A percentile compares a stretch with the other conserved stretches of the same genome.
Evolutionary conservation across 352 stramenopile species (phyloP).

Genomic region (Pythium rhizo-oryzae): DNA sequence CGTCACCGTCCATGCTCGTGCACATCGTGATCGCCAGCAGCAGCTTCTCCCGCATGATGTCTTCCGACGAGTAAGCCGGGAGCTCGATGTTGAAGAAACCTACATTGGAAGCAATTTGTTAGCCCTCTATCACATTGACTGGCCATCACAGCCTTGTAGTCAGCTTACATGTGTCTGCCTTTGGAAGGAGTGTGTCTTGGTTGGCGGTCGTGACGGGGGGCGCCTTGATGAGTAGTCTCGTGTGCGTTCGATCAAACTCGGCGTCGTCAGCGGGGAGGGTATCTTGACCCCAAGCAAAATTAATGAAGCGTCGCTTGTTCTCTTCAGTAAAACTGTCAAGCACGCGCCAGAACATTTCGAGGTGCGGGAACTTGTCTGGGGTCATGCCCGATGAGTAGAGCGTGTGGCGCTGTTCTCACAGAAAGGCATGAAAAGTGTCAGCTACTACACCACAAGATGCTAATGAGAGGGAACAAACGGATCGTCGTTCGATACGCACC

Average conservation of each 20-base stretch:
- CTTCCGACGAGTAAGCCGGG: constrained; percentile 71
- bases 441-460: background rate
- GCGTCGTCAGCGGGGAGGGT: constrained; percentile 74
- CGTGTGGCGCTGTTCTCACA: constrained; percentile 53
- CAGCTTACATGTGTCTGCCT: constrained; percentile 70
- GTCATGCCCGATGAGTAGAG: constrained; percentile 81
- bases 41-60: constrained; percentile 71
- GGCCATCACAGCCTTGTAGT: no score
- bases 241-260: constrained; percentile 80
- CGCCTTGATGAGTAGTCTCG: constrained; percentile 75
- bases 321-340: constrained; percentile 61
- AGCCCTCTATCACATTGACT: background rate
- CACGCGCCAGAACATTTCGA: constrained; percentile 81
- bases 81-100: constrained; percentile 87
- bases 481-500: constrained; percentile 36
- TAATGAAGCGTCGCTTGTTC: constrained; percentile 84
- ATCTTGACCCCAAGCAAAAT: constrained; percentile 86
- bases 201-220: constrained; percentile 36
- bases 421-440: constrained; percentile 7
- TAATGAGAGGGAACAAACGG: no score
- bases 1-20: constrained; percentile 83
- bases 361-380: constrained; percentile 64
- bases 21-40: constrained; percentile 76
- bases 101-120: constrained; percentile 12
- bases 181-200: constrained; percentile 68